phyloP scores from a whole-genome alignment of 2,329 filamentous ascomycete genomes.

The Ceratocystis huliohia region DNA sequence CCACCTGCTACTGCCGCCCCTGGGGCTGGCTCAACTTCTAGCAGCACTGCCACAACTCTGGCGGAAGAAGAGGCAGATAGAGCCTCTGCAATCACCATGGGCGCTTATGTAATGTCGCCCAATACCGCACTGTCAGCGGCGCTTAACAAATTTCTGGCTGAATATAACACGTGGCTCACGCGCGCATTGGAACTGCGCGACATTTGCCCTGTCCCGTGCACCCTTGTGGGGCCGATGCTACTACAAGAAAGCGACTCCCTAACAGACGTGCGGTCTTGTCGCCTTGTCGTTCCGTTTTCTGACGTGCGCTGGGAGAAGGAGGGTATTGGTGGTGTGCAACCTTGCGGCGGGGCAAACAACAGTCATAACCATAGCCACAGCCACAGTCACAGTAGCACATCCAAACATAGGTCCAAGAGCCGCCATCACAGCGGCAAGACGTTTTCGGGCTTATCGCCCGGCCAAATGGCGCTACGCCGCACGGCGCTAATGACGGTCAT shows the following conservation, averaged over 20 bases:
- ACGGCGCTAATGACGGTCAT: constrained; percentile 73
- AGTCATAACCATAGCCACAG: not conserved
- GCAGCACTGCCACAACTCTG: not conserved
- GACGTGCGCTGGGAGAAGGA: constrained; percentile 82
- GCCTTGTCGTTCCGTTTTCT: constrained; percentile 75
- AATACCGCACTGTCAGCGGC: constrained; percentile 72
- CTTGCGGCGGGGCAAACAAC: not conserved
- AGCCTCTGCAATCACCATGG: constrained; percentile 54
- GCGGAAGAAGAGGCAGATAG: constrained; percentile 39
- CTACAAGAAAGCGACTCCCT: constrained; percentile 68
- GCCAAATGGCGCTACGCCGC: constrained; percentile 60
- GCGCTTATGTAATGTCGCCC: constrained; percentile 69
- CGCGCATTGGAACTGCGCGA: constrained; percentile 61
- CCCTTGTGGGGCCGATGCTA: constrained; percentile 60
- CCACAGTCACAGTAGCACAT: constrained; percentile 46
- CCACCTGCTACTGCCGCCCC: constrained; percentile 27
- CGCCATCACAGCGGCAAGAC: constrained; percentile 20
- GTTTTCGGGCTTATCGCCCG: constrained; percentile 39
- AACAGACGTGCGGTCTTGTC: constrained; percentile 55
- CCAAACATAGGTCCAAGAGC: constrained; percentile 27
- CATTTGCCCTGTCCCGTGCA: constrained; percentile 64
- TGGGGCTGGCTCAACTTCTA: constrained; percentile 19
- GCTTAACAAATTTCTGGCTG: constrained; percentile 67
- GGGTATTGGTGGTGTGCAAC: constrained; percentile 50
- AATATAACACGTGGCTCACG: constrained; percentile 73